Evolutionary conservation across 2,329 filamentous ascomycete species (phyloP), one percentile per base, ranked within the genome.

Genomic region (Botryotinia calthae): DNA sequence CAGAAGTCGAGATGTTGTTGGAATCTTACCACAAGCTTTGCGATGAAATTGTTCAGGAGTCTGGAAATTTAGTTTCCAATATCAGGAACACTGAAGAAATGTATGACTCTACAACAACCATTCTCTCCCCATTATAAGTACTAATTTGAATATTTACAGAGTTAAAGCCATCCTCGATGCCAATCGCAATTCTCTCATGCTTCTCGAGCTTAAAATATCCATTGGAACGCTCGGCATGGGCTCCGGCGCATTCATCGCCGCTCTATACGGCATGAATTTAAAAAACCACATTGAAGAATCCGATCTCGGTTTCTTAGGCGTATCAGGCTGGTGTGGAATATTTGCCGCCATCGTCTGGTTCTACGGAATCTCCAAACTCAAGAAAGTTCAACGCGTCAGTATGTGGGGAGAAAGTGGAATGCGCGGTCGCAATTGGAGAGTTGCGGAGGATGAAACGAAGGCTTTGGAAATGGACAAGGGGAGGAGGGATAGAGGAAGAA

Each of bases 211-310:
- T 78, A 97, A 97, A 81, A 97, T 98, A 84, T 96, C 93, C 80
- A 95, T 99, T 74, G 93, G 94, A 73, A 98, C 96, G 1, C 88
- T 99, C 7, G 94, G 95, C n/a, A 89, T 98, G 65, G 95, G 94
- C 71, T 94, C 95, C 81, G 96, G 96, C 72, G 98, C 96, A 67
- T 97, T 98, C 81, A 88, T 98, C 79, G 97, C 96, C 14, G 95
- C 95, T n/a, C 89, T 99, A n/a, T 99, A 98, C 86, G 96, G 96
- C 78, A 98, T 98, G 95, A 99, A 99, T 84, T 85, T 99, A 76
- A 97, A 98, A 81, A 98, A 98, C 83, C 98, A 98, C 82, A 94
- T 98, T 78, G 96, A 99, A 84, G 95, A 98, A 81, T 95, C 93
- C 1, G 89, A 93, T 82, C 88, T 93, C 82, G 96, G 95, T 18